A percentile compares a stretch with the other conserved stretches of the same genome.
Conservation (phyloP, 1,284 basidiomycete species). For the Sanghuangporus sanghuang region DNA sequence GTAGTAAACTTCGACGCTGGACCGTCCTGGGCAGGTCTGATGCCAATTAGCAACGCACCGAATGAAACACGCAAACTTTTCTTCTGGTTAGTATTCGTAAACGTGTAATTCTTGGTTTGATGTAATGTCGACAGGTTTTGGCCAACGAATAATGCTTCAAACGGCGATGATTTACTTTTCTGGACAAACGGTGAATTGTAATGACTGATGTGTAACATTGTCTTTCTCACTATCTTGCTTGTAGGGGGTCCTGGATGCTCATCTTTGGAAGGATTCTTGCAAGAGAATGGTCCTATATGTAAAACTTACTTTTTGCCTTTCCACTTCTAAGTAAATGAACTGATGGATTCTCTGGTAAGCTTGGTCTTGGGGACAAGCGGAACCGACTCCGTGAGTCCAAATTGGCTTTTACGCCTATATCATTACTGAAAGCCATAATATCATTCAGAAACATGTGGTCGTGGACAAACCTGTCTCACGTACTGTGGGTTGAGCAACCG, state of each 20-base stretch:
- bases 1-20: slow-evolving; percentile 36
- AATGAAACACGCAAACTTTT: slow-evolving; percentile 39
- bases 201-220: neutral
- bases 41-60: slow-evolving; percentile 32
- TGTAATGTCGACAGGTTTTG: slow-evolving; percentile 30
- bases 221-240: neutral
- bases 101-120: neutral
- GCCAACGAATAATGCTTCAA: slow-evolving; percentile 42
- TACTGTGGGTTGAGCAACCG: slow-evolving; percentile 48
- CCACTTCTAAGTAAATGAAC: neutral
- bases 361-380: slow-evolving; percentile 53
- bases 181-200: slow-evolving; percentile 32
- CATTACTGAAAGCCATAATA: neutral
- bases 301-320: slow-evolving; percentile 6
- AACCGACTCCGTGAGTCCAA: slow-evolving; percentile 38
- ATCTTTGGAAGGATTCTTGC: slow-evolving; percentile 41
- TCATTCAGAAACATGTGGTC: slow-evolving; percentile 27
- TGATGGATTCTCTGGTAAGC: slow-evolving; percentile 26
- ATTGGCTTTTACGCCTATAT: neutral
- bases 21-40: slow-evolving; percentile 35
- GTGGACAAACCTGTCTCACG: slow-evolving; percentile 41
- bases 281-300: slow-evolving; percentile 45
- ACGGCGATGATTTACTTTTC: slow-evolving; percentile 46
- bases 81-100: slow-evolving; percentile 32
- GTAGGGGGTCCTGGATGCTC: slow-evolving; percentile 44